phyloP scores from a whole-genome alignment of 345 rosid genomes.

The Melaleuca quinquenervia region DNA sequence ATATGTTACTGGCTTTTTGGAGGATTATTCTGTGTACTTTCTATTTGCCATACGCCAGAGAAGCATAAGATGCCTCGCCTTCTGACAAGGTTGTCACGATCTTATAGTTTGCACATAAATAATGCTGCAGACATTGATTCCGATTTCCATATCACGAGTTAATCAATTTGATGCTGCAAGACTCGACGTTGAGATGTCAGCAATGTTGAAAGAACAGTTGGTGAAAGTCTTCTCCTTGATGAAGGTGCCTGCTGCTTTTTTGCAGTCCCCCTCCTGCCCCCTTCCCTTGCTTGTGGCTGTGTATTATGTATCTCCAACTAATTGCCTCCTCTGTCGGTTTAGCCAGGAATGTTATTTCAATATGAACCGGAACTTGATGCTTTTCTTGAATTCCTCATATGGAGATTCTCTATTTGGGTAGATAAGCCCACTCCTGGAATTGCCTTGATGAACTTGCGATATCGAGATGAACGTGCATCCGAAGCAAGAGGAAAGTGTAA shows the following conservation, averaged over 20 bases:
- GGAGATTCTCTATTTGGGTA: conserved; percentile 99
- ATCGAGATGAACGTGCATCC: conserved; percentile 66
- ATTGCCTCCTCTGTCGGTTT: conserved; percentile 25
- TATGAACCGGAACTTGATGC: conserved; percentile 99
- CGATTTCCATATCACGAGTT: conserved; percentile 78
- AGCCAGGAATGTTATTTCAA: conserved; percentile 99
- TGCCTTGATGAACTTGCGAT: conserved; percentile 88
- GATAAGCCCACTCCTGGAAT: conserved; percentile 99
- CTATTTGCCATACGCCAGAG: not conserved
- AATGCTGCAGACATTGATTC: conserved; percentile 39
- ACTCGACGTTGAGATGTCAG: conserved; percentile 91
- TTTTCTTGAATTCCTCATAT: conserved; percentile 97
- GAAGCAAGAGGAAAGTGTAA: conserved; percentile 43
- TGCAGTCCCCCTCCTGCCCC: not conserved
- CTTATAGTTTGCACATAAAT: not conserved
- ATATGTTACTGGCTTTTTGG: not conserved
- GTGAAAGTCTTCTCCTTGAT: conserved; percentile 86
- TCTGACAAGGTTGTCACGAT: not conserved
- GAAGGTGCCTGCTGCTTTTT: conserved; percentile 41
- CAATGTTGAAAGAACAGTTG: conserved; percentile 92
- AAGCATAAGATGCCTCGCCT: not conserved
- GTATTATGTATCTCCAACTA: conserved; percentile 1
- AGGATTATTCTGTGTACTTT: not conserved
- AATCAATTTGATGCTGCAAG: conserved; percentile 96
- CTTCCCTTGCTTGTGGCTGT: not conserved